Conservation (phyloP, 2,329 filamentous ascomycete species). For the Dothideomycetes sp. region DNA sequence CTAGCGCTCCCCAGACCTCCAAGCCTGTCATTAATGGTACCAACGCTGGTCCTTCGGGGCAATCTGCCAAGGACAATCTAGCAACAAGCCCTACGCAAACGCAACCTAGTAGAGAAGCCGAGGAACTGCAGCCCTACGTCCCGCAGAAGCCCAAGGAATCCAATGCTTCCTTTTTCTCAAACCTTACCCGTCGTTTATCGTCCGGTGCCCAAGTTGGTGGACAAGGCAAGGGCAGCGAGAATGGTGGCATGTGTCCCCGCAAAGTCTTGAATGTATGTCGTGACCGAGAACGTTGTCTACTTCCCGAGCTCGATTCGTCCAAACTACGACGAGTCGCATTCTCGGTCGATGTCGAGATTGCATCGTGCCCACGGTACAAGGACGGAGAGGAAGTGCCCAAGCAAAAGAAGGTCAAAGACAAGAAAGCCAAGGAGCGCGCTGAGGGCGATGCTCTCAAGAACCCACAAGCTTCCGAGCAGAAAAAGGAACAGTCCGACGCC, state of each 20-base stretch:
- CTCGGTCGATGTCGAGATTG: constrained; percentile 95
- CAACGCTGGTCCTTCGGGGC: constrained; percentile 24
- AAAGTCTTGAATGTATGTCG: constrained; percentile 77
- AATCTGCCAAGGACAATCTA: constrained; percentile 27
- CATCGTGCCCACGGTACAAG: constrained; percentile 68
- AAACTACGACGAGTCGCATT: constrained; percentile 87
- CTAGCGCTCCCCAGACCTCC: constrained; percentile 20
- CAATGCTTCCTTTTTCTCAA: constrained; percentile 68
- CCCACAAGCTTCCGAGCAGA: constrained; percentile 44
- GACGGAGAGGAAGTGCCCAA: constrained; percentile 41
- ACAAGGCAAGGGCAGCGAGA: constrained; percentile 44
- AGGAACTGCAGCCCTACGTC: constrained; percentile 50
- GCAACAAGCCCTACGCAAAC: constrained; percentile 43
- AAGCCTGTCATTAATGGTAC: constrained; percentile 19
- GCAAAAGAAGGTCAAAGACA: constrained; percentile 54
- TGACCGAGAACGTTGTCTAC: constrained; percentile 66
- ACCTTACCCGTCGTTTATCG: constrained; percentile 73
- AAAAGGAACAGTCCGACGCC: constrained; percentile 45
- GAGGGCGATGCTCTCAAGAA: constrained; percentile 68
- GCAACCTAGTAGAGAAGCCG: constrained; percentile 37
- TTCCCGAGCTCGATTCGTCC: constrained; percentile 67
- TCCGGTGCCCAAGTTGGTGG: constrained; percentile 42
- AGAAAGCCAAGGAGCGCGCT: constrained; percentile 53
- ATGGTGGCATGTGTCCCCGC: constrained; percentile 68
- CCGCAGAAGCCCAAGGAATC: constrained; percentile 60